Base-by-base conservation (phyloP, 2,329 filamentous ascomycete species). In the Penicillium sp. region DNA sequence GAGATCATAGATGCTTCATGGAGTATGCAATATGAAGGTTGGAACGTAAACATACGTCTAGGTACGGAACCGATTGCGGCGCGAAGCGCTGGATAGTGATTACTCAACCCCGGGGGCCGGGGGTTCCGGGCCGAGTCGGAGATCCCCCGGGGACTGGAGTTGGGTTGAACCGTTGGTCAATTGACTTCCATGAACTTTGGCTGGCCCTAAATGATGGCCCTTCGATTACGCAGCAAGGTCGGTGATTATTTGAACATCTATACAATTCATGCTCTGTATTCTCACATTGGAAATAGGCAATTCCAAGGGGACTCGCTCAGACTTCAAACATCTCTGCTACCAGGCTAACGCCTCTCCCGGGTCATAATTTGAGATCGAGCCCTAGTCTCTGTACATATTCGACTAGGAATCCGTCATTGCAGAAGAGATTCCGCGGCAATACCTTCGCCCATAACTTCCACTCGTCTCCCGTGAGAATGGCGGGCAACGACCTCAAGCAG, bases 401-500 rank as follows among this genome's bases (percentile, higher is more conserved):
- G 5, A 28, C 13, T 27, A 19, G 14, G 31, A 43, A 10, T 27
- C n/a, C 8, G n/a, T 28, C 14, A 46, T 46, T 40, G 11, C 41
- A 27, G 11, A 39, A 31, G 3, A 11, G 2, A 2, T 22, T n/a
- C 8, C 2, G 29, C 18, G 19, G 9, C 28, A 18, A 16, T 7
- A 30, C 1, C 13, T 16, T 25, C 14, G 2, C 4, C 31, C 40
- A 40, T 30, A 7, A 1, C 22, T 46, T 54, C 22, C 46, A 53
- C 14, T 46, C 56, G 7, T 47, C 50, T 4, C 14, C 43, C 16
- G 13, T 49, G 14, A 25, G 4, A n/a, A 59, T 56, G 46, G 27
- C 36, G 5, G 40, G n/a, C 16, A 6, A 44, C 3, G 41, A 42
- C 7, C 30, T 60, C 5, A 59, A 52, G 38, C 46, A 53, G 29